phyloP scores from a whole-genome alignment of 305 asterid genomes.

The Solanum hybrid region DNA sequence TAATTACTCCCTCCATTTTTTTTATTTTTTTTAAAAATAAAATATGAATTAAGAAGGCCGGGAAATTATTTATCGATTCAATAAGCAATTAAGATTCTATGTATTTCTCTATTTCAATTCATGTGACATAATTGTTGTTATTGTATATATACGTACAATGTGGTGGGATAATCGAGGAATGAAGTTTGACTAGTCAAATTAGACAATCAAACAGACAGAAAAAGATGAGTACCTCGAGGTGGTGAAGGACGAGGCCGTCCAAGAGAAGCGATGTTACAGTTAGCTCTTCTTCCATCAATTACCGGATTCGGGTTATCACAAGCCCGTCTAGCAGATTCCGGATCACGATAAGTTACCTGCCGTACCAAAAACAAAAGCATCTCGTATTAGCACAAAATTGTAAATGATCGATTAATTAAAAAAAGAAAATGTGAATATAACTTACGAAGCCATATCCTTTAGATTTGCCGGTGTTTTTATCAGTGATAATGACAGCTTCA shows the following conservation, averaged over 20 bases:
- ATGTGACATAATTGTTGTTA: neutral
- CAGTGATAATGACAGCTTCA: conserved; percentile 91
- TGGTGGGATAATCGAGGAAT: neutral
- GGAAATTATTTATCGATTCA: neutral
- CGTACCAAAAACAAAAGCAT: neutral
- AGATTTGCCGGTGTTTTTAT: conserved; percentile 85
- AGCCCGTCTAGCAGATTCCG: conserved; percentile 80
- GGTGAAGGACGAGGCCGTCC: conserved; percentile 95
- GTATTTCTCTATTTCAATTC: neutral
- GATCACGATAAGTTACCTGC: conserved; percentile 84
- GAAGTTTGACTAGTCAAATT: neutral
- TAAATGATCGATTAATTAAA: no score
- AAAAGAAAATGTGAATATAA: neutral
- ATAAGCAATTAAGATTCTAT: neutral
- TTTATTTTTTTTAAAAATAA: no score
- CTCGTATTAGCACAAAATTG: neutral
- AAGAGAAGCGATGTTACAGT: conserved; percentile 84
- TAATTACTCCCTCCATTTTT: neutral
- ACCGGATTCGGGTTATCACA: conserved; percentile 79
- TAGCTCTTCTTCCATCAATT: conserved; percentile 87
- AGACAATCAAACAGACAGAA: neutral
- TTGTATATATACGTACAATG: neutral
- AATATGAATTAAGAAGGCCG: neutral
- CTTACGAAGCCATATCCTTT: conserved; percentile 96
- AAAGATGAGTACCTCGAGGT: conserved; percentile 31